Conservation (phyloP, 768 basidiomycete genomes). For the Tulasnella sp. region DNA sequence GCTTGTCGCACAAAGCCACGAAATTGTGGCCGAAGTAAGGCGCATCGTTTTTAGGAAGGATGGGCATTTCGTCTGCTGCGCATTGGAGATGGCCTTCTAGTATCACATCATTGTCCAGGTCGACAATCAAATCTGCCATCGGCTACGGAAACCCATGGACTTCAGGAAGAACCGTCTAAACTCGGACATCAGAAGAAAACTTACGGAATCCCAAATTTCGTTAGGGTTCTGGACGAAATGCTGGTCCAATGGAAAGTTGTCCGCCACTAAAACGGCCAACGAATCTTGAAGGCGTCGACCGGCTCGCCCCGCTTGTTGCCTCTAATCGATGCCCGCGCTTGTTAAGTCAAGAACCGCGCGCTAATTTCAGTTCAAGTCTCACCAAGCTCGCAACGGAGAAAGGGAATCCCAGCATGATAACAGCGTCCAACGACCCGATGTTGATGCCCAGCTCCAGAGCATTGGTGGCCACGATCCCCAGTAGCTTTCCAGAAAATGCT, state of each 20-base stretch:
- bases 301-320: slow-evolving; percentile 84
- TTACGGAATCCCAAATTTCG: slow-evolving; percentile 44
- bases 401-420: slow-evolving; percentile 84
- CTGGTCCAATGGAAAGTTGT: slow-evolving; percentile 60
- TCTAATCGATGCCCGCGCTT: slow-evolving; percentile 35
- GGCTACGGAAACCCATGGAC: slow-evolving; percentile 23
- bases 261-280: slow-evolving; percentile 64
- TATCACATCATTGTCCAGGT: slow-evolving; percentile 64
- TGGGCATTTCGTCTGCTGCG: slow-evolving; percentile 78
- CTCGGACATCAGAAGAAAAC: not conserved
- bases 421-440: slow-evolving; percentile 80
- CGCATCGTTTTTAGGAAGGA: slow-evolving; percentile 50
- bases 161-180: not conserved
- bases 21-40: slow-evolving; percentile 59
- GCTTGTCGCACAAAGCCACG: slow-evolving; percentile 50
- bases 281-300: slow-evolving; percentile 76
- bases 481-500: slow-evolving; percentile 73
- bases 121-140: slow-evolving; percentile 56
- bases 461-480: slow-evolving; percentile 85
- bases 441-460: slow-evolving; percentile 89
- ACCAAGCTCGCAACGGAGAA: slow-evolving; percentile 73
- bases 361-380: slow-evolving; percentile 26
- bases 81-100: slow-evolving; percentile 84
- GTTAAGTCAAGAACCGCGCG: not conserved
- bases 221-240: slow-evolving; percentile 64